A percentile compares a stretch with the other conserved stretches of the same genome.
phyloP scores from a whole-genome alignment of 495 filamentous ascomycete species.

The Neurospora sp. region DNA sequence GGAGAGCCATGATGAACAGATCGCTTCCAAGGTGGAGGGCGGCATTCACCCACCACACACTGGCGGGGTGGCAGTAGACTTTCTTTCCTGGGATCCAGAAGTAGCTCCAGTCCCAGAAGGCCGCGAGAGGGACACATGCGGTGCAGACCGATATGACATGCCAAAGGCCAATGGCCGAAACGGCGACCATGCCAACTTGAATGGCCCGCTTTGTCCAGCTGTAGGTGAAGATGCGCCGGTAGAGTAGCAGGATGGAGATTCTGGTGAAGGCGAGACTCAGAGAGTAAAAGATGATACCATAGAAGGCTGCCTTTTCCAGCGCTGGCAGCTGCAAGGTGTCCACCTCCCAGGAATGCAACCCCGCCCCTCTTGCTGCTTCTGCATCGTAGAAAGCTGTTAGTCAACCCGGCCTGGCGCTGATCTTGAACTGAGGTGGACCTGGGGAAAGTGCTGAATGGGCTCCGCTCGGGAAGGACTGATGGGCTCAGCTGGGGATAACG shows the following conservation, averaged over 20 bases:
- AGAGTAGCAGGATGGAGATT: conserved; percentile 21
- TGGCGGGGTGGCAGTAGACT: conserved; percentile 18
- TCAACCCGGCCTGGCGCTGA: neutral
- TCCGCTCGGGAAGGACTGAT: neutral
- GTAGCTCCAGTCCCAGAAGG: conserved; percentile 22
- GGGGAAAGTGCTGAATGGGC: neutral
- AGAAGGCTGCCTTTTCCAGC: conserved; percentile 17
- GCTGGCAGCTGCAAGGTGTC: conserved; percentile 5
- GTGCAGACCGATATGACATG: conserved; percentile 16
- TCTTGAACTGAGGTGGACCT: neutral
- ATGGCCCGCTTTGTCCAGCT: conserved; percentile 15
- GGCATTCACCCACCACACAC: conserved; percentile 22
- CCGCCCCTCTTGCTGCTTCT: conserved; percentile 17
- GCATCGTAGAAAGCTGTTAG: neutral
- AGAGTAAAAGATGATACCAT: conserved; percentile 20
- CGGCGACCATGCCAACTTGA: conserved; percentile 11
- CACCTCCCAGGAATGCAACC: conserved; percentile 15
- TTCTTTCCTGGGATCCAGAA: conserved; percentile 2
- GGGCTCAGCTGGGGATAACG: neutral
- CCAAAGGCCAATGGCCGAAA: conserved; percentile 16
- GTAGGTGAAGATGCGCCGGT: conserved; percentile 22
- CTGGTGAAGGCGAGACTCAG: conserved; percentile 18
- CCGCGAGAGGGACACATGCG: conserved; percentile 19
- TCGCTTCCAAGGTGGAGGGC: conserved; percentile 15
- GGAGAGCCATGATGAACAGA: conserved; percentile 17